A percentile compares a stretch with the other conserved stretches of the same genome.
Conservation (phyloP, 805 yeast species). For the Suhomyces sp. region DNA sequence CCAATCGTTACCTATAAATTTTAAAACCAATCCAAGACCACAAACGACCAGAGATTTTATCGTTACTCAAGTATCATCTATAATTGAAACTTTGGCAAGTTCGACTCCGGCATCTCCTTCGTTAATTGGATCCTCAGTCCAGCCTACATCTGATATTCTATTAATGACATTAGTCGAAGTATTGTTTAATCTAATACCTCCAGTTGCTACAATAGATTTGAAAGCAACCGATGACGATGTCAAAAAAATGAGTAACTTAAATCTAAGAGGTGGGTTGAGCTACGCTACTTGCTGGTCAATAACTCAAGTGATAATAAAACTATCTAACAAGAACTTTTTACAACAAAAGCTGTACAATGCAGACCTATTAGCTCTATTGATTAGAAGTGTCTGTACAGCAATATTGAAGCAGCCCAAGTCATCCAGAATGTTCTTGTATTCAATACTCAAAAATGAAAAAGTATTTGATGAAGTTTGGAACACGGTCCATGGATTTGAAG, state of each 20-base stretch:
- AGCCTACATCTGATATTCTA: slow-evolving; percentile 29
- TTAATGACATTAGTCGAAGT: slow-evolving; percentile 56
- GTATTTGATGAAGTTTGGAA: slow-evolving; percentile 36
- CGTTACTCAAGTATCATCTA: slow-evolving; percentile 50
- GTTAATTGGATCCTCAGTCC: too few species aligned
- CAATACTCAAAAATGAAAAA: slow-evolving; percentile 44
- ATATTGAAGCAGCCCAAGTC: slow-evolving; percentile 51
- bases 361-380: slow-evolving; percentile 58
- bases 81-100: slow-evolving; percentile 32
- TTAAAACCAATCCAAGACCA: slow-evolving; percentile 42
- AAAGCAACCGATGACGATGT: slow-evolving; percentile 18
- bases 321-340: slow-evolving; percentile 37
- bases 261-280: slow-evolving; percentile 45
- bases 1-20: slow-evolving; percentile 52
- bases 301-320: slow-evolving; percentile 41
- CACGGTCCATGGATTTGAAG: slow-evolving; percentile 27
- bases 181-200: slow-evolving; percentile 58
- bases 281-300: slow-evolving; percentile 50
- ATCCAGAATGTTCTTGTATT: slow-evolving; percentile 53
- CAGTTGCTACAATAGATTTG: slow-evolving; percentile 26
- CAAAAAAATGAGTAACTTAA: slow-evolving; percentile 28
- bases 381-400: slow-evolving; percentile 55
- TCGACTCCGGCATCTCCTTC: slow-evolving; percentile 14
- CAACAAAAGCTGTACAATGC: slow-evolving; percentile 43
- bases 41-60: slow-evolving; percentile 64